Conservation (phyloP, 805 yeast species). For the Yamadazyma ubonensis region DNA sequence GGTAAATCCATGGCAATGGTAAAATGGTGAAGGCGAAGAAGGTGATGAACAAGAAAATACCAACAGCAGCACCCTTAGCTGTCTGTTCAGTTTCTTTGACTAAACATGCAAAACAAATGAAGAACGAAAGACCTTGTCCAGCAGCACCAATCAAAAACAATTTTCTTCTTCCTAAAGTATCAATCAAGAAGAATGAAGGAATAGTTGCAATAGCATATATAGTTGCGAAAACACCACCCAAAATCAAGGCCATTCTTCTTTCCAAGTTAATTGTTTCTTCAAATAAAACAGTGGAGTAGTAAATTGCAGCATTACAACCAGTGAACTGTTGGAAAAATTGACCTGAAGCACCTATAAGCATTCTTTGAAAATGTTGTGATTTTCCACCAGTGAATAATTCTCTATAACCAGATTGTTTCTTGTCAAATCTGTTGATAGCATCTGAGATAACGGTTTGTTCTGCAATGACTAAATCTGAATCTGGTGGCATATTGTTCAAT, state of each 20-base stretch:
- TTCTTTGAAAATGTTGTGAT: slow-evolving; percentile 55
- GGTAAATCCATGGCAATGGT: slow-evolving; percentile 48
- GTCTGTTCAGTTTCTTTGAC: slow-evolving; percentile 26
- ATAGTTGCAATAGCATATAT: slow-evolving; percentile 53
- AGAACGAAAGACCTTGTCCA: slow-evolving; percentile 40
- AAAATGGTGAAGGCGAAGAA: slow-evolving; percentile 44
- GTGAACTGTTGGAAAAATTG: slow-evolving; percentile 89
- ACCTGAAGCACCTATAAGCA: slow-evolving; percentile 61
- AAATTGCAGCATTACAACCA: slow-evolving; percentile 88
- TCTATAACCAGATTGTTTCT: slow-evolving; percentile 45
- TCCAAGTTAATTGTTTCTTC: slow-evolving; percentile 53
- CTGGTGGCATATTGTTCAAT: slow-evolving; percentile 36
- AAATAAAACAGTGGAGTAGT: slow-evolving; percentile 84
- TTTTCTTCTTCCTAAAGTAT: slow-evolving; percentile 44
- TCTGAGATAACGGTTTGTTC: slow-evolving; percentile 46
- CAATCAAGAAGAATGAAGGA: slow-evolving; percentile 44
- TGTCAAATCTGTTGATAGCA: slow-evolving; percentile 48
- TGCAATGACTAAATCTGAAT: slow-evolving; percentile 41
- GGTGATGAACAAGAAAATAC: slow-evolving; percentile 42
- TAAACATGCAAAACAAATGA: slow-evolving; percentile 42
- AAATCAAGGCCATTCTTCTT: slow-evolving; percentile 53
- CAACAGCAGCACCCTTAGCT: slow-evolving; percentile 45
- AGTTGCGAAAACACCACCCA: slow-evolving; percentile 65
- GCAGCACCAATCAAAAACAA: slow-evolving; percentile 41
- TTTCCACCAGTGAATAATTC: slow-evolving; percentile 49